Base-by-base conservation (phyloP, 768 basidiomycete genomes). In the Clathrus columnatus region DNA sequence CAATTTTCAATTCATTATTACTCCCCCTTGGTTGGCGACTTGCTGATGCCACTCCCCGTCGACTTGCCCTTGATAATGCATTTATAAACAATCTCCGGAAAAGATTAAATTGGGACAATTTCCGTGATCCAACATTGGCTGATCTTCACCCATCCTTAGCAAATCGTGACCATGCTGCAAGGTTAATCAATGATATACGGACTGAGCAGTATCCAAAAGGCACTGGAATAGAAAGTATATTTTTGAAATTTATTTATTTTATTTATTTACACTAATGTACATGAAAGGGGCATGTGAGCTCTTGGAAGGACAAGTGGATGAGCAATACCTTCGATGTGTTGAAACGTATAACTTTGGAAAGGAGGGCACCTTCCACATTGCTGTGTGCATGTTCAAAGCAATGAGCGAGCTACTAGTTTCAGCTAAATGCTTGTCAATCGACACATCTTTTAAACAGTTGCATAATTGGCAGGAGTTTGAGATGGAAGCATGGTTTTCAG, bases 1-100 rank as follows among this genome's bases (percentile, higher is more conserved):
- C 59, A 14, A 27, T 63, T 7, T 64, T 65, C 16, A 7, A 46
- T 17, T 46, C 53, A 3, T 21, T 67, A 11, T 43, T 68, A 5
- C 43, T 50, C 3, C 36, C 52, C 4, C 48, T 68, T 30, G 60
- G 57, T 8, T 68, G 67, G 67, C 61, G 62, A 51, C 62, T 68
- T 0, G 63, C 64, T 0, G 65, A 68, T 53, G 62, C 63, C 17
- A 68, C 67, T 10, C 67, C 67, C 16, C 56, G 61, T 17, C 60
- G 59, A n/a, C 59, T 66, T 11, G 43, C 65, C 36, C 41, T 63
- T 5, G 62, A 68, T 36, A 61, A 60, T 8, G 64, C 60, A 1
- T 68, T 68, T 46, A 62, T 65, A 46, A 7, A 17, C 5, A 49
- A 50, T 7, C 48, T 63, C 16, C 62, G 58, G 0, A 16, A 54